phyloP scores from a whole-genome alignment of 768 basidiomycete species.

The Suillus tomentosus region DNA sequence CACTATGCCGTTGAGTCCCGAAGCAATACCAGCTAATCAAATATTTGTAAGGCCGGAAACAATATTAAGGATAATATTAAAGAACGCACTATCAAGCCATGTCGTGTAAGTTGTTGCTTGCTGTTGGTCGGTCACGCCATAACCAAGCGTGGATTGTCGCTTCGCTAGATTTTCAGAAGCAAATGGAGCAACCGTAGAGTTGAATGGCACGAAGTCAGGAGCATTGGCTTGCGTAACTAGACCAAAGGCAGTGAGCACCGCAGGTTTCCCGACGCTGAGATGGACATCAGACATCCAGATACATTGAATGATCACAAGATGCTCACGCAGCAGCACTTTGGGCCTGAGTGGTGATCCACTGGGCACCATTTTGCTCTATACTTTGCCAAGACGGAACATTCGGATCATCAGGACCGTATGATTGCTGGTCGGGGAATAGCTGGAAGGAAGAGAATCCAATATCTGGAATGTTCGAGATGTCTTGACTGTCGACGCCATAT shows the following conservation, averaged over 20 bases:
- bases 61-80: not conserved
- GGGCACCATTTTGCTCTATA: conserved; percentile 48
- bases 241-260: conserved; percentile 57
- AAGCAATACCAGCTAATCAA: conserved; percentile 40
- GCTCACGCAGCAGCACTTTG: conserved; percentile 46
- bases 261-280: conserved; percentile 56
- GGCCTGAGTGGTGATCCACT: conserved; percentile 58
- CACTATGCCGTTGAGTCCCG: conserved; percentile 33
- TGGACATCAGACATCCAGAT: conserved; percentile 13
- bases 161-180: conserved; percentile 33
- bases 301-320: not conserved
- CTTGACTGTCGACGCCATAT: conserved; percentile 67
- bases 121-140: conserved; percentile 53
- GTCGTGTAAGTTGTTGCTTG: conserved; percentile 53
- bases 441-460: conserved; percentile 64
- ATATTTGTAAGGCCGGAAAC: conserved; percentile 4
- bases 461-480: conserved; percentile 56
- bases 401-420: conserved; percentile 51
- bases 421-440: conserved; percentile 69
- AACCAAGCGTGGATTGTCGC: not conserved
- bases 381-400: conserved; percentile 53
- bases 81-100: conserved; percentile 51
- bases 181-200: conserved; percentile 47
- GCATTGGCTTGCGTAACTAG: conserved; percentile 59
- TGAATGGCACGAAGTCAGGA: conserved; percentile 62